Percentiles rank a stretch among this genome's conserved stretches.
Conservation (phyloP, 192 early-diverging fungal species). For the Martensiomyces pterosporus region DNA sequence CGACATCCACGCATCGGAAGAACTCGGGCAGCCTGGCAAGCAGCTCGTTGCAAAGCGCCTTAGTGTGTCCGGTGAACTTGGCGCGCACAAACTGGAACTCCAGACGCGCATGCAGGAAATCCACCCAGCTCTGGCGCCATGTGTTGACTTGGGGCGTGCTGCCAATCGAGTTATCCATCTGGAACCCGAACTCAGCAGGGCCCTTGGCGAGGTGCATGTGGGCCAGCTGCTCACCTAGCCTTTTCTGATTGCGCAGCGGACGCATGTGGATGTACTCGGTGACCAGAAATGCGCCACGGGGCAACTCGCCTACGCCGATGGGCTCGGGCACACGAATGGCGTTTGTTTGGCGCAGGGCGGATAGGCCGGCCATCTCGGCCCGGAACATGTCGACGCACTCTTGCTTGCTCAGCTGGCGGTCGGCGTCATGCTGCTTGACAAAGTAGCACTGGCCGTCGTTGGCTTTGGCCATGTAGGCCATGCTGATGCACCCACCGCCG, state of each 20-base stretch:
- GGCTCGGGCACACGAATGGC: constrained; percentile 21
- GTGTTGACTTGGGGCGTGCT: constrained; percentile 25
- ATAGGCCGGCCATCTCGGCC: constrained; percentile 17
- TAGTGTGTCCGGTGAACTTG: not conserved
- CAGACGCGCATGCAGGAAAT: constrained; percentile 21
- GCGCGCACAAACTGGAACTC: constrained; percentile 22
- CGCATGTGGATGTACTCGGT: constrained; percentile 16
- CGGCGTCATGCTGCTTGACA: constrained; percentile 15
- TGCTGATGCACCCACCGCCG: constrained; percentile 14
- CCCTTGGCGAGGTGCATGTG: constrained; percentile 13
- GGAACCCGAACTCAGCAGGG: constrained; percentile 23
- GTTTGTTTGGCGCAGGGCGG: constrained; percentile 10
- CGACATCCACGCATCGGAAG: constrained; percentile 15
- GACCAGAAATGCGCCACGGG: constrained; percentile 19
- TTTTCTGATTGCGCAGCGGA: constrained; percentile 11
- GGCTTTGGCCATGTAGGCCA: constrained; percentile 1
- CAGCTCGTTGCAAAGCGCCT: constrained; percentile 4
- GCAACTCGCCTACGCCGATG: constrained; percentile 6
- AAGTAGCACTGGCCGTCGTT: constrained; percentile 11
- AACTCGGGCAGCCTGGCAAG: constrained; percentile 15
- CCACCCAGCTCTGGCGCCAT: constrained; percentile 28
- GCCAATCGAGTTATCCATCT: constrained; percentile 30
- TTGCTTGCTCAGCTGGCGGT: not conserved
- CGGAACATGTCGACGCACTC: constrained; percentile 13
- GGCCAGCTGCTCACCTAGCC: constrained; percentile 22